These are phyloP conservation scores for Hymenoscyphus fructigenus DNA, from an alignment of 2,329 filamentous ascomycete species.

Conservation along the genomic window DNA sequence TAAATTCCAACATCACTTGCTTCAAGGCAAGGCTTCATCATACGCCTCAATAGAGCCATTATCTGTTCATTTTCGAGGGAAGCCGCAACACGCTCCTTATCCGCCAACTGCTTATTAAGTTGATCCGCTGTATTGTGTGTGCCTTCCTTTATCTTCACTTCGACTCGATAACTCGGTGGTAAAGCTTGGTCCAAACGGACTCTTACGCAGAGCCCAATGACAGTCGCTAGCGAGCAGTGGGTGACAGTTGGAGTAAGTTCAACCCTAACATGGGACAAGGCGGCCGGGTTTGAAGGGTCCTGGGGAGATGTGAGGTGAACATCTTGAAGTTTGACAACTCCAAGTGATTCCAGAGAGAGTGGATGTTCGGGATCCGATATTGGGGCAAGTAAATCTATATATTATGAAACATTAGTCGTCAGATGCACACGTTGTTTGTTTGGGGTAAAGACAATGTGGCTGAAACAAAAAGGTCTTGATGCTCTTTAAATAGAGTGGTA, in stretches of 20 bases:
- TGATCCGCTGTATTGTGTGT: constrained; percentile 95
- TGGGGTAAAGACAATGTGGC: constrained; percentile 1
- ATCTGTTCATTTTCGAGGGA: constrained; percentile 92
- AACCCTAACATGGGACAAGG: constrained; percentile 72
- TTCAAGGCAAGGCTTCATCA: constrained; percentile 74
- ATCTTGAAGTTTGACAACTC: constrained; percentile 94
- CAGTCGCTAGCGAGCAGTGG: constrained; percentile 93
- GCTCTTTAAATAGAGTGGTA: background rate
- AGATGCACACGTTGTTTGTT: constrained; percentile 13
- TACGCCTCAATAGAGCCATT: constrained; percentile 84
- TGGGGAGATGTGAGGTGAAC: constrained; percentile 75
- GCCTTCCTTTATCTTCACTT: constrained; percentile 92
- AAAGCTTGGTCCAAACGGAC: constrained; percentile 88
- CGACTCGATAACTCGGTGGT: constrained; percentile 86
- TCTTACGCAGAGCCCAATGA: constrained; percentile 90
- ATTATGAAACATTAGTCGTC: constrained; percentile 38
- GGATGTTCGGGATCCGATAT: constrained; percentile 98
- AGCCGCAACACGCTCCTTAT: constrained; percentile 95
- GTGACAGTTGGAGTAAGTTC: constrained; percentile 95
- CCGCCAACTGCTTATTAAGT: constrained; percentile 92
- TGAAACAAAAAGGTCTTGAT: constrained; percentile 7
- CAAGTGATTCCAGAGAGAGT: constrained; percentile 85
- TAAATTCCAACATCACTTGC: background rate
- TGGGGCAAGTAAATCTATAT: constrained; percentile 81
- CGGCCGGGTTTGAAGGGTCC: constrained; percentile 51